Percentiles rank a stretch among this genome's conserved stretches.
These are phyloP conservation scores for Leccinum sublutescens DNA, from an alignment of 768 basidiomycete species.

Conservation along the genomic window DNA sequence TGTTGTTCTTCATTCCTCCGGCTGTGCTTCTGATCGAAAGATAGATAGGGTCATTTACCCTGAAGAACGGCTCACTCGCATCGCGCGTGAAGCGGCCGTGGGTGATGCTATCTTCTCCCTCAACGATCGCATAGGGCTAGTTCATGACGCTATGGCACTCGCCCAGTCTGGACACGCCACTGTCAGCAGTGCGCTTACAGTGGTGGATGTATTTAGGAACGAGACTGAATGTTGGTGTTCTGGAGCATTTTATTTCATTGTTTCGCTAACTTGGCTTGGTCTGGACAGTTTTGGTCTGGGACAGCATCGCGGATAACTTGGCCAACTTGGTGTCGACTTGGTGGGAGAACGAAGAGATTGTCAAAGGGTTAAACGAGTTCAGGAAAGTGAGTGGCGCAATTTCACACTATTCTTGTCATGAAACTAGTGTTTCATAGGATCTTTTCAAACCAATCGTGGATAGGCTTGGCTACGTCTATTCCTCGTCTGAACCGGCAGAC, in stretches of 20 bases:
- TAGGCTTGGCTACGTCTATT: slow-evolving; percentile 75
- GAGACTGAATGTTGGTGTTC: slow-evolving; percentile 72
- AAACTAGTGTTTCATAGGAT: slow-evolving; percentile 35
- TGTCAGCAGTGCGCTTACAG: slow-evolving; percentile 71
- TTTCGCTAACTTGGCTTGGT: slow-evolving; percentile 3
- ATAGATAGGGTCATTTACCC: slow-evolving; percentile 85
- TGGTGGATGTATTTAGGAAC: slow-evolving; percentile 63
- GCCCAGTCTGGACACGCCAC: slow-evolving; percentile 77
- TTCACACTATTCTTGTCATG: neutral
- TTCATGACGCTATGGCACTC: slow-evolving; percentile 79
- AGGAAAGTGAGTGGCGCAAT: slow-evolving; percentile 46
- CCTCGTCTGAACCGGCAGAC: slow-evolving; percentile 62
- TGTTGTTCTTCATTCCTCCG: neutral
- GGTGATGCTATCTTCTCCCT: slow-evolving; percentile 63
- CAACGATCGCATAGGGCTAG: slow-evolving; percentile 86
- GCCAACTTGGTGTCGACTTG: slow-evolving; percentile 58
- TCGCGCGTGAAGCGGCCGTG: slow-evolving; percentile 79
- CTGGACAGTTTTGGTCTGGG: slow-evolving; percentile 75
- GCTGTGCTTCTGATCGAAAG: neutral
- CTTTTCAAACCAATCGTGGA: slow-evolving; percentile 76
- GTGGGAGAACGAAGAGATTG: slow-evolving; percentile 74
- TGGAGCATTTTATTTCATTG: neutral
- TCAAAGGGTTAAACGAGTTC: slow-evolving; percentile 57
- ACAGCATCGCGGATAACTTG: slow-evolving; percentile 60
- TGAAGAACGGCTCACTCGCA: slow-evolving; percentile 70